These are phyloP conservation scores for Linum usitatissimum DNA, from an alignment of 345 rosid species.

Conservation along the genomic window DNA sequence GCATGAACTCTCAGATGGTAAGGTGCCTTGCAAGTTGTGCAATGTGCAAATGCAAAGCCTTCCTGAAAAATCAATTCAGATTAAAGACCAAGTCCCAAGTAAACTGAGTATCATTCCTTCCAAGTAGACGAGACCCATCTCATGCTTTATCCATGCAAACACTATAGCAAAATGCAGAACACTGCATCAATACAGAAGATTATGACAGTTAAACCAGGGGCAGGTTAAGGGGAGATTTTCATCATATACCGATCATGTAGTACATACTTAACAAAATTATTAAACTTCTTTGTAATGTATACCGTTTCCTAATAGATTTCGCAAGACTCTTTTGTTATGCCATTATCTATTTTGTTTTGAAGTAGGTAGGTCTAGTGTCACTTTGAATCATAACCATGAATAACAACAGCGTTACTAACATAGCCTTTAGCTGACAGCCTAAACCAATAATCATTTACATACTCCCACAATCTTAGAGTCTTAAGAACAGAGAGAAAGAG, in stretches of 20 bases:
- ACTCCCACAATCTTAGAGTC: not conserved
- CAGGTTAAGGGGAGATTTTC: no score
- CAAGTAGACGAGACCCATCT: no score
- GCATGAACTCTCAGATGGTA: constrained; percentile 96
- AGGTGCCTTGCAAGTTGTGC: constrained; percentile 98
- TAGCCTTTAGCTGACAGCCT: not conserved
- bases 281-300: no score
- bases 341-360: no score
- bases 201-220: no score
- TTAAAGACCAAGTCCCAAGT: not conserved
- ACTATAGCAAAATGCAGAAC: not conserved
- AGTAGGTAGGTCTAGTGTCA: no score
- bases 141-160: no score
- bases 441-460: not conserved
- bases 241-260: no score
- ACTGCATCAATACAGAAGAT: no score
- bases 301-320: no score
- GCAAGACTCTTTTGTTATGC: no score
- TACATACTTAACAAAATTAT: no score
- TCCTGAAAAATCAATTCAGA: constrained; percentile 41
- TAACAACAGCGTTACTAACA: not conserved
- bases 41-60: constrained; percentile 99
- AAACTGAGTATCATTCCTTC: not conserved
- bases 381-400: not conserved
- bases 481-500: not conserved